A percentile compares a stretch with the other conserved stretches of the same genome.
Conservation (phyloP, 2,329 filamentous ascomycete genomes). For the Aspergillus phoenicis region DNA sequence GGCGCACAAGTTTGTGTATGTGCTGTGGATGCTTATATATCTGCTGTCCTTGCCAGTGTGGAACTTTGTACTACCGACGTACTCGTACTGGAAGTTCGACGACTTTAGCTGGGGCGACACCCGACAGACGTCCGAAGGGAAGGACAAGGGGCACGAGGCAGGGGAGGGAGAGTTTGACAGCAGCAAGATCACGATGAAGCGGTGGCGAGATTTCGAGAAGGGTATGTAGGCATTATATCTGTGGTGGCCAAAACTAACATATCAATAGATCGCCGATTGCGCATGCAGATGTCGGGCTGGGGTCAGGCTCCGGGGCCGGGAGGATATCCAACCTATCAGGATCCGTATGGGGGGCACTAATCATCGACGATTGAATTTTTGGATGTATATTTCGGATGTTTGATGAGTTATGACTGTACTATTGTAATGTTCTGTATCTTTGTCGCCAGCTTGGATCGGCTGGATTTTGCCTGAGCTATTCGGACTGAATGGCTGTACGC, state of each 20-base stretch:
- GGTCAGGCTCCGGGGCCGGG: constrained; percentile 15
- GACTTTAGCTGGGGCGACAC: constrained; percentile 99
- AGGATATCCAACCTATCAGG: constrained; percentile 38
- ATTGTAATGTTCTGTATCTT: background rate
- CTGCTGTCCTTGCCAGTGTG: constrained; percentile 89
- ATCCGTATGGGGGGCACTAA: constrained; percentile 43
- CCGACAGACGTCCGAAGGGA: constrained; percentile 89
- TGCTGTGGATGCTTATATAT: constrained; percentile 97
- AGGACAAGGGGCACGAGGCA: constrained; percentile 79
- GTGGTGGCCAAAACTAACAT: background rate
- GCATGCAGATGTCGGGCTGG: constrained; percentile 27
- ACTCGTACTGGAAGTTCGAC: constrained; percentile 99
- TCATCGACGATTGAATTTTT: background rate
- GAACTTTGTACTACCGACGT: constrained; percentile 94
- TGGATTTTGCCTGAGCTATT: too few species aligned
- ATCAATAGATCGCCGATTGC: constrained; percentile 41
- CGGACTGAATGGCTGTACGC: too few species aligned
- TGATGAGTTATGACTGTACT: background rate
- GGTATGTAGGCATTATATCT: constrained; percentile 46
- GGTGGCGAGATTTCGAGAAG: constrained; percentile 95
- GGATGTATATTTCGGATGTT: constrained; percentile 4
- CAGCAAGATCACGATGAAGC: constrained; percentile 98
- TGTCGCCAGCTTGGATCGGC: too few species aligned
- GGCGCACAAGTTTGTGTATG: constrained; percentile 87
- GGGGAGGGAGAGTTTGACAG: constrained; percentile 96